Conservation (phyloP, 2,329 filamentous ascomycete genomes). For the Claviceps cyperi region DNA sequence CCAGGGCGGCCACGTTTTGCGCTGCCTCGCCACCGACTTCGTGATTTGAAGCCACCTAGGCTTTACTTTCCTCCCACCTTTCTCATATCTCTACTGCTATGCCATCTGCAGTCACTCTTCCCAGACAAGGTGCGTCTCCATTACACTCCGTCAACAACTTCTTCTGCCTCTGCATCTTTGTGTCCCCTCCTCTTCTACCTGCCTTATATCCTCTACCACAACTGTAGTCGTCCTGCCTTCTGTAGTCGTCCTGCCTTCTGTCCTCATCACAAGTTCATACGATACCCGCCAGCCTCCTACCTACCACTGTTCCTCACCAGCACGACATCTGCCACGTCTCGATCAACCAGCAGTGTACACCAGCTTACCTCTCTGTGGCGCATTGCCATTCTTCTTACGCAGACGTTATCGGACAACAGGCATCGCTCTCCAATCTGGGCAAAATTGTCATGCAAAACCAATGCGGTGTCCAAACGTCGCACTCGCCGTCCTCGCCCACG, state of each 20-base stretch:
- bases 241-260: background rate
- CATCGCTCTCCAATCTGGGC: constrained; percentile 26
- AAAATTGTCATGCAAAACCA: constrained; percentile 33
- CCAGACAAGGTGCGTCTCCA: constrained; percentile 11
- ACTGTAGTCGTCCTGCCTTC: background rate
- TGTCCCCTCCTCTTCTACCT: background rate
- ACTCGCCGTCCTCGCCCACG: constrained; percentile 14
- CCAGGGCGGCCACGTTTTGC: background rate
- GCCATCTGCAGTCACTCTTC: constrained; percentile 11
- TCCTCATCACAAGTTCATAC: background rate
- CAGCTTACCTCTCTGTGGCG: constrained; percentile 5
- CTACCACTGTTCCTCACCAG: background rate
- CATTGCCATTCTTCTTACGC: constrained; percentile 5
- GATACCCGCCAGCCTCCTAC: background rate
- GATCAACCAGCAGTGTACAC: constrained; percentile 6
- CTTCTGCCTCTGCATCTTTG: background rate
- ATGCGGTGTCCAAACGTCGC: constrained; percentile 19
- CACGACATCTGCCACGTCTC: constrained; percentile 4
- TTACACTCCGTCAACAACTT: background rate
- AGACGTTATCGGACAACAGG: constrained; percentile 22
- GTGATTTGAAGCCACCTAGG: no score
- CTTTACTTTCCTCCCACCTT: constrained; percentile 2
- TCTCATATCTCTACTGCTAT: constrained; percentile 6
- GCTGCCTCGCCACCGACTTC: background rate
- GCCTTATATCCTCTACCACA: background rate